Percentiles rank a stretch among this genome's conserved stretches.
Conservation (phyloP, 1,284 basidiomycete species). For the Vanrija pseudolonga region DNA sequence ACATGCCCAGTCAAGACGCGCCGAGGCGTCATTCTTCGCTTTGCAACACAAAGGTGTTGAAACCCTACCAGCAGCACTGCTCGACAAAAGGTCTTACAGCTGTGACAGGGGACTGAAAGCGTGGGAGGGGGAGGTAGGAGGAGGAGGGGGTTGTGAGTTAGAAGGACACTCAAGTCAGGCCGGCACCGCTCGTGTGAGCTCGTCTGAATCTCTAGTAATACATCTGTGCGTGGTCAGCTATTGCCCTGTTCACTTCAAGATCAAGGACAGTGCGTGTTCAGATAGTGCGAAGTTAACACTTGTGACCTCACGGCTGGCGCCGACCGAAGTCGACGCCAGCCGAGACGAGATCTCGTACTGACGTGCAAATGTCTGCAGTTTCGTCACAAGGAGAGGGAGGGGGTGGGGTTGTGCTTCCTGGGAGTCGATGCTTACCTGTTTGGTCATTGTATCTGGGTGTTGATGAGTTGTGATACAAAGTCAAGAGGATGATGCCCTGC, state of each 20-base stretch:
- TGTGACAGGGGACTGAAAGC: conserved; percentile 38
- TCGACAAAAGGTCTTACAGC: conserved; percentile 32
- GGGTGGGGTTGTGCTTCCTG: not conserved
- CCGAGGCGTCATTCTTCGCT: conserved; percentile 26
- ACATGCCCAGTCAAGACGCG: conserved; percentile 41
- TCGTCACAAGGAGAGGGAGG: conserved; percentile 20
- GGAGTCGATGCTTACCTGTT: too few relatives aligned
- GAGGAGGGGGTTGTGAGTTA: not conserved
- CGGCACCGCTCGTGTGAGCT: not conserved
- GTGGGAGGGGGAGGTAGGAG: conserved; percentile 6
- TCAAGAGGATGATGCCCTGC: too few relatives aligned
- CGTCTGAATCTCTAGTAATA: not conserved
- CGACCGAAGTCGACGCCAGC: too few relatives aligned
- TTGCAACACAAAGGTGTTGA: conserved; percentile 10
- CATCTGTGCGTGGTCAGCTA: not conserved
- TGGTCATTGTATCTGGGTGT: not conserved
- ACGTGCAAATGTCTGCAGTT: conserved; percentile 40
- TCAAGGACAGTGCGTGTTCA: conserved; percentile 14
- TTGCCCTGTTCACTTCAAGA: not conserved
- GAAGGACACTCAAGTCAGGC: not conserved
- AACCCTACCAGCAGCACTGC: conserved; percentile 28
- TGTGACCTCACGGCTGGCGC: conserved; percentile 14
- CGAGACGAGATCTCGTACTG: conserved; percentile 27
- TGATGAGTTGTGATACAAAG: not conserved
- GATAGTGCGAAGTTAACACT: conserved; percentile 35